phyloP scores from a whole-genome alignment of 768 basidiomycete species.

The Podaxis carcinomalis region DNA sequence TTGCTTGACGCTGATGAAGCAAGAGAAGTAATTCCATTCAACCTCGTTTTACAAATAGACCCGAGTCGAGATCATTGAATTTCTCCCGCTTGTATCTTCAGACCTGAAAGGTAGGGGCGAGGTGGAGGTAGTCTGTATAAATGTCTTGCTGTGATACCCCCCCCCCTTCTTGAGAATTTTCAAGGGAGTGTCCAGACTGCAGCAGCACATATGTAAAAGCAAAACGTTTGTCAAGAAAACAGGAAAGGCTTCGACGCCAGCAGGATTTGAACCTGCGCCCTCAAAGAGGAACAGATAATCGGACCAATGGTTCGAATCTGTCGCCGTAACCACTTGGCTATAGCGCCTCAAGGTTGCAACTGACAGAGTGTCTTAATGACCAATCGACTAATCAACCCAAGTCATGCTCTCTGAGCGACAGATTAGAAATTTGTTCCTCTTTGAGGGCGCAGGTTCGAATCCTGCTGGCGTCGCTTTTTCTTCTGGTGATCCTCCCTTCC shows the following conservation, averaged over 20 bases:
- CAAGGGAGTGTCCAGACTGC: too few species aligned
- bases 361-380: background rate
- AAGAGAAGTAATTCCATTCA: too few species aligned
- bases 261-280: constrained; percentile 49
- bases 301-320: constrained; percentile 47
- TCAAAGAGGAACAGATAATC: constrained; percentile 62
- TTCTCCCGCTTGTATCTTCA: too few species aligned
- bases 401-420: constrained; percentile 46
- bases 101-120: too few species aligned
- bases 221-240: too few species aligned
- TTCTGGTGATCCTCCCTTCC: background rate
- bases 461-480: constrained; percentile 16
- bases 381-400: background rate
- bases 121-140: too few species aligned
- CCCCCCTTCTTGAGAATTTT: too few species aligned
- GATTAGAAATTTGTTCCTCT: constrained; percentile 73
- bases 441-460: constrained; percentile 56
- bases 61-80: too few species aligned
- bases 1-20: too few species aligned
- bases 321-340: constrained; percentile 81
- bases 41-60: too few species aligned
- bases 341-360: constrained; percentile 41
- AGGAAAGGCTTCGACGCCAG: constrained; percentile 12
- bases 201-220: too few species aligned
- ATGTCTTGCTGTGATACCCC: too few species aligned